Evolutionary conservation across 1,139 yeast species (phyloP), one percentile per base, ranked within the genome.

Genomic region (Pichia sp.): DNA sequence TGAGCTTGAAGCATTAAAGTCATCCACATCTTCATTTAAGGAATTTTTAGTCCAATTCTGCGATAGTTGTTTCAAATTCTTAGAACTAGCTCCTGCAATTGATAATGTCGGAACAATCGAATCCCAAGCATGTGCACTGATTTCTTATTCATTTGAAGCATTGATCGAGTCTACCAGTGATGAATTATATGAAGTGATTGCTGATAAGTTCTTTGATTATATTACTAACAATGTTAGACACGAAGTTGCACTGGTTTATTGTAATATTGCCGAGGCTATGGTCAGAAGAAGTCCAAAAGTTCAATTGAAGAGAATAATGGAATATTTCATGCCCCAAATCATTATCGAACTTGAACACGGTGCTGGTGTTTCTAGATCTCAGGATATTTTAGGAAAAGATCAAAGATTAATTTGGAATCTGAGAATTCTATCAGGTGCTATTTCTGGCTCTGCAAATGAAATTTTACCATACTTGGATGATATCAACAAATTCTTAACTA

Each of bases 41-140:
- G 79, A 79, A 28, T 73, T 91, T 38, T 67, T 87, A 6, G 72
- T 72, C 40, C 66, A 76, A 7, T 79, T 89, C 43, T 67, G 82
- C 42, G 81, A 79, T 31, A 75, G 85, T 38, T 61, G 88, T 1
- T 83, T 86, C 57, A 69, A 76, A 7, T 69, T 90, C 35, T 69
- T 90, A 32, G 96, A 89, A 54, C 87, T 88, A 58, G 67, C 91
- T 31, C 93, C 95, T 0, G 90, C 82, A 42, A 79, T 80, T 57
- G 76, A 40, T 64, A 71, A 52, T 52, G 59, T 57, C 15, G 68
- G 68, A 9, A 77, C 76, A 1, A 62, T 75, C 45, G 83, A 78
- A 57, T 64, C 75, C n/a, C 71, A 75, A 51, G 73, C 83, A 4
- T 76, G 86, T 7, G 79, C 73, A 15, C 63, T 75, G 21, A 65